Evolutionary conservation across 2,329 filamentous ascomycete species (phyloP).

Genomic region (Sporothrix brasiliensis): DNA sequence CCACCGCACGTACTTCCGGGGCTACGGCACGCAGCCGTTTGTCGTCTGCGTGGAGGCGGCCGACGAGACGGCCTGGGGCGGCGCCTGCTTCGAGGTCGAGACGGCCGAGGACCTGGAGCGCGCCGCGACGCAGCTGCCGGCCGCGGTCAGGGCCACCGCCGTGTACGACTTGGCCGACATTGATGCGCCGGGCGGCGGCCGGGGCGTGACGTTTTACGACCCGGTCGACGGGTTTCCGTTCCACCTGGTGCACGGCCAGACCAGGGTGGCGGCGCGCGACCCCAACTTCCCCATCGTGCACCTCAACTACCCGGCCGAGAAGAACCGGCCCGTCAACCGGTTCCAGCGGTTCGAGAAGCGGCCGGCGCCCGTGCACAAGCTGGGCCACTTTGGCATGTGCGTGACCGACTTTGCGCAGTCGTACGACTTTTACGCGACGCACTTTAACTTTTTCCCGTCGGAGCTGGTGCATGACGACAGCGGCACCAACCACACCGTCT

Average conservation of each 20-base stretch:
- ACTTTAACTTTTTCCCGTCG: conserved; percentile 57
- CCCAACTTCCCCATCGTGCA: conserved; percentile 48
- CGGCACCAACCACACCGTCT: conserved; percentile 48
- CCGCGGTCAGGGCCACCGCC: conserved; percentile 51
- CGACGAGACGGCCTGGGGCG: conserved; percentile 56
- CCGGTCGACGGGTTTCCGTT: conserved; percentile 60
- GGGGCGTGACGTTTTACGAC: conserved; percentile 56
- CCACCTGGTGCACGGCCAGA: conserved; percentile 61
- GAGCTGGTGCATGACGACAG: conserved; percentile 50
- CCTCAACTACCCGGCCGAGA: conserved; percentile 54
- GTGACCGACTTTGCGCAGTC: conserved; percentile 54
- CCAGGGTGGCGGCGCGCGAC: conserved; percentile 46
- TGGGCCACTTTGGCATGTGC: conserved; percentile 59
- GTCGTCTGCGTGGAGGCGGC: conserved; percentile 58
- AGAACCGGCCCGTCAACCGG: conserved; percentile 53
- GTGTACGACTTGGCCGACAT: conserved; percentile 49
- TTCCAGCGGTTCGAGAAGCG: conserved; percentile 57
- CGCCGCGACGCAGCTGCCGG: conserved; percentile 52
- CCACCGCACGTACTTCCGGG: conserved; percentile 60
- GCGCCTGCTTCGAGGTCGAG: conserved; percentile 61
- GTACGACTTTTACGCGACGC: conserved; percentile 54
- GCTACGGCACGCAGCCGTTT: conserved; percentile 64
- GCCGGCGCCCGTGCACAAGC: conserved; percentile 50
- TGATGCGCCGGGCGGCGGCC: conserved; percentile 59
- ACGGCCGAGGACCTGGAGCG: conserved; percentile 57